phyloP scores from a whole-genome alignment of 768 basidiomycete genomes.

The Agrocybe pediades region DNA sequence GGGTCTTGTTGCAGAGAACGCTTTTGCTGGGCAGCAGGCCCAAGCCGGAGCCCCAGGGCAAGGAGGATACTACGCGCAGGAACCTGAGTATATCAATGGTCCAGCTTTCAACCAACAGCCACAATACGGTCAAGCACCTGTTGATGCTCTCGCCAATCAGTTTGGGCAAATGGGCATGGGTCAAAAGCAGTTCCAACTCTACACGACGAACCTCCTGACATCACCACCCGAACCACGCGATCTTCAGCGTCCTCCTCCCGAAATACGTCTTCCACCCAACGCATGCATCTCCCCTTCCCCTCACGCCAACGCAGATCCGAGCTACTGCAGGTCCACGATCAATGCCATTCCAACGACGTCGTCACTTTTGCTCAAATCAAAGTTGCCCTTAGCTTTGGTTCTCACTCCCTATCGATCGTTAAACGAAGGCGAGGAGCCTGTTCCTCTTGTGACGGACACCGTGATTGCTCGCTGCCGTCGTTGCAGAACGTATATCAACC shows the following conservation, averaged over 20 bases:
- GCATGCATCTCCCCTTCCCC: constrained; percentile 79
- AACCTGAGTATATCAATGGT: constrained; percentile 48
- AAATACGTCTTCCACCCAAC: constrained; percentile 86
- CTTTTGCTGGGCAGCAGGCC: constrained; percentile 66
- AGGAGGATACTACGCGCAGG: constrained; percentile 42
- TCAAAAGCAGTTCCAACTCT: constrained; percentile 74
- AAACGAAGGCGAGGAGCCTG: constrained; percentile 79
- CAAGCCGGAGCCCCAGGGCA: constrained; percentile 34
- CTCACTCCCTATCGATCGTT: constrained; percentile 89
- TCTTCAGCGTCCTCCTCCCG: constrained; percentile 79
- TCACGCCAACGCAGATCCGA: constrained; percentile 81
- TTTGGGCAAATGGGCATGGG: constrained; percentile 88
- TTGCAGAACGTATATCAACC: constrained; percentile 97
- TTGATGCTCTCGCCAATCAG: constrained; percentile 77
- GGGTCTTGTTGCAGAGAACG: constrained; percentile 71
- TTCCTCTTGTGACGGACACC: constrained; percentile 90
- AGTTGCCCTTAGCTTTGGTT: constrained; percentile 87
- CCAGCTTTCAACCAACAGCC: constrained; percentile 38
- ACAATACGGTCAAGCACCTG: constrained; percentile 47
- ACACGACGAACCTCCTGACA: constrained; percentile 91
- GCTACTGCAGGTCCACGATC: constrained; percentile 89
- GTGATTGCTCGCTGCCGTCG: constrained; percentile 95
- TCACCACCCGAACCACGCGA: constrained; percentile 91
- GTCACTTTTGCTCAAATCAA: constrained; percentile 84
- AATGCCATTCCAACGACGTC: constrained; percentile 93